phyloP scores from a whole-genome alignment of 2,329 filamentous ascomycete genomes.

The Beauveria sp. region DNA sequence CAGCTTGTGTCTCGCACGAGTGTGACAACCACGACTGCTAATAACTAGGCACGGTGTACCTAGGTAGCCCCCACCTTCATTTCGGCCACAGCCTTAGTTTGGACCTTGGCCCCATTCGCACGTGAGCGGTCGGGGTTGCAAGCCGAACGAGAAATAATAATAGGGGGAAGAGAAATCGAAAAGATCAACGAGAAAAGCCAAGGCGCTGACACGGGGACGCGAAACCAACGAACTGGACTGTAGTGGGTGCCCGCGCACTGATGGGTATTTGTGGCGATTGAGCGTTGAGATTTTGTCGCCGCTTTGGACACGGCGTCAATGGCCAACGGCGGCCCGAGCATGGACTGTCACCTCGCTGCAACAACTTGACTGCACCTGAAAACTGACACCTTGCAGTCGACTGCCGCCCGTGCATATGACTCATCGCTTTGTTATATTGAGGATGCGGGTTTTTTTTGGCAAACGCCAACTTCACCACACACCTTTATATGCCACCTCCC shows the following conservation, averaged over 20 bases:
- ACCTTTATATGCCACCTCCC: too few relatives aligned
- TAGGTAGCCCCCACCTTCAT: conserved; percentile 6
- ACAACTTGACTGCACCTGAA: background rate
- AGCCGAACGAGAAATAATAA: background rate
- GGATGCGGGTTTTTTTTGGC: background rate
- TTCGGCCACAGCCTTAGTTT: background rate
- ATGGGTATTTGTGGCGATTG: background rate
- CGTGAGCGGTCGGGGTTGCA: conserved; percentile 2
- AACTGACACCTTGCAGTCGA: background rate
- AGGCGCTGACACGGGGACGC: too few relatives aligned
- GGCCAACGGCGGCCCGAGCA: background rate
- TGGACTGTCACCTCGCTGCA: background rate
- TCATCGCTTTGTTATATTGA: background rate
- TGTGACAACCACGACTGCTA: background rate
- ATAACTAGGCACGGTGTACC: too few relatives aligned
- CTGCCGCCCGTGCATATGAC: background rate
- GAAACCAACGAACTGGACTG: background rate
- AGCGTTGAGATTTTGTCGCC: background rate
- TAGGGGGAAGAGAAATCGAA: background rate
- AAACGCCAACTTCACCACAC: background rate
- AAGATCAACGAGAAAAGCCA: too few relatives aligned
- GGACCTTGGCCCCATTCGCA: background rate
- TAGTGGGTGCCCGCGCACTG: background rate
- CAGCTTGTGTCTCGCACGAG: conserved; percentile 8
- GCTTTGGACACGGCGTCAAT: background rate